Conservation (phyloP, 345 rosid species). For the Crucihimalaya himalaica region DNA sequence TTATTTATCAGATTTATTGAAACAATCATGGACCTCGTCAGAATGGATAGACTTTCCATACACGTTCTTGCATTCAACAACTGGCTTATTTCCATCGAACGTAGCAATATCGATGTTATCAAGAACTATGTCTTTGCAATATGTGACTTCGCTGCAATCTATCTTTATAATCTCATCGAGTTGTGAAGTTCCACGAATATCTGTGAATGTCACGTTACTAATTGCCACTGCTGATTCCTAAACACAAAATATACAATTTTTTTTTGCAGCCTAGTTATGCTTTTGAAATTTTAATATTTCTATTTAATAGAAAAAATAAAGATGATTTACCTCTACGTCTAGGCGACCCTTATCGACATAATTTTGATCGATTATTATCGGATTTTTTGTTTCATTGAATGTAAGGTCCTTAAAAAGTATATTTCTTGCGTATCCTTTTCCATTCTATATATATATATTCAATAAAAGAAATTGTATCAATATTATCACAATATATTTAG, state of each 20-base stretch:
- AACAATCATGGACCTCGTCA: neutral
- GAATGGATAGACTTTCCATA: slow-evolving; percentile 7
- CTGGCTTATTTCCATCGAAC: neutral
- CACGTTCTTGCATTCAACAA: slow-evolving; percentile 7
- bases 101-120: slow-evolving; percentile 23
- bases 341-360: slow-evolving; percentile 23
- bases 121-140: slow-evolving; percentile 23
- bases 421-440: slow-evolving; percentile 32
- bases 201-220: slow-evolving; percentile 27
- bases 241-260: neutral
- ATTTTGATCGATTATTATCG: slow-evolving; percentile 28
- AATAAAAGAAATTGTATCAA: neutral
- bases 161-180: slow-evolving; percentile 6
- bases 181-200: slow-evolving; percentile 19
- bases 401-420: slow-evolving; percentile 3
- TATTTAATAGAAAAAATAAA: neutral
- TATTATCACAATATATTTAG: neutral
- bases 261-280: neutral
- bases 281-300: neutral
- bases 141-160: slow-evolving; percentile 22
- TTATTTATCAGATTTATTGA: neutral
- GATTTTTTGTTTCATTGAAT: slow-evolving; percentile 21
- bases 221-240: slow-evolving; percentile 37
- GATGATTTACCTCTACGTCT: slow-evolving; percentile 7
- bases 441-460: slow-evolving; percentile 19